A percentile compares a stretch with the other conserved stretches of the same genome.
phyloP scores from a whole-genome alignment of 805 yeast genomes.

The Barnettozyma pratensis region DNA sequence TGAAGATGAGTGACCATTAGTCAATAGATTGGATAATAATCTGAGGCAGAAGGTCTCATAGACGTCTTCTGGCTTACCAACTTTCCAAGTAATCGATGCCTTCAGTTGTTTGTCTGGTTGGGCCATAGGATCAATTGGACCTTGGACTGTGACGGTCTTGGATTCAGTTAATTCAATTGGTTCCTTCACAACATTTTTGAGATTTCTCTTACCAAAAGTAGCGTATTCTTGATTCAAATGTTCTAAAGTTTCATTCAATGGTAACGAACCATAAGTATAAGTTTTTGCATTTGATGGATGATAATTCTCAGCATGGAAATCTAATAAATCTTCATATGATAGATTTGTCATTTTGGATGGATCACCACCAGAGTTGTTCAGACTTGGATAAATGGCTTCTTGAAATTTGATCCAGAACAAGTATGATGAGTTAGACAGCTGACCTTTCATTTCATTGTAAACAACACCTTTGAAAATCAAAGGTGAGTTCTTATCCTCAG shows the following conservation, averaged over 20 bases:
- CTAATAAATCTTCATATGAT: conserved; percentile 66
- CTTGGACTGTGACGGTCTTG: conserved; percentile 39
- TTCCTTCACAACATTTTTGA: conserved; percentile 27
- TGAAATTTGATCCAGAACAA: conserved; percentile 80
- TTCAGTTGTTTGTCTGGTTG: conserved; percentile 68
- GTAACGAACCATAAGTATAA: conserved; percentile 80
- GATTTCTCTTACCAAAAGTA: conserved; percentile 47
- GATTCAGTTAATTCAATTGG: conserved; percentile 30
- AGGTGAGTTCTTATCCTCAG: conserved; percentile 53
- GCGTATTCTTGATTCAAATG: conserved; percentile 47
- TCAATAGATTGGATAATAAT: conserved; percentile 61
- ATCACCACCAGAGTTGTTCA: conserved; percentile 93
- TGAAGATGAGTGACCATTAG: conserved; percentile 92
- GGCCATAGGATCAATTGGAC: conserved; percentile 79
- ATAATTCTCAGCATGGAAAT: conserved; percentile 70
- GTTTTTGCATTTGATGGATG: conserved; percentile 89
- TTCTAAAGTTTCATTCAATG: conserved; percentile 54
- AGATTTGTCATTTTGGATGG: conserved; percentile 75
- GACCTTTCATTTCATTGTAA: conserved; percentile 98
- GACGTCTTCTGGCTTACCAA: conserved; percentile 65
- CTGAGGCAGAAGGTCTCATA: conserved; percentile 71
- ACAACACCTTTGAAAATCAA: conserved; percentile 90
- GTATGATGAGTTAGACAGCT: conserved; percentile 83
- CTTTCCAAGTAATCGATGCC: conserved; percentile 82
- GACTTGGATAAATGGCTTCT: conserved; percentile 75